phyloP scores from a whole-genome alignment of 345 rosid species.

The Hibiscus trionum region DNA sequence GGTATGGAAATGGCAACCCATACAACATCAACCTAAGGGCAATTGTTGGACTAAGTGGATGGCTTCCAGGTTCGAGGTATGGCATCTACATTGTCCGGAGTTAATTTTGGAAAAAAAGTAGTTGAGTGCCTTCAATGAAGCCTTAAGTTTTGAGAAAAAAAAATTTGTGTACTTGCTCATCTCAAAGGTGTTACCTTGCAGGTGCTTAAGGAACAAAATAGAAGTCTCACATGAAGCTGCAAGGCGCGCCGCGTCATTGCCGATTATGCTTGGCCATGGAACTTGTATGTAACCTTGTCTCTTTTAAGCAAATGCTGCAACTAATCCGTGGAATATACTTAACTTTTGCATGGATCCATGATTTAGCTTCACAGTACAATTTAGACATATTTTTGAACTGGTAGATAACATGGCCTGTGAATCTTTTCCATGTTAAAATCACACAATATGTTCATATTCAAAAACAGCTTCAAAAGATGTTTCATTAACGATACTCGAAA shows the following conservation, averaged over 20 bases:
- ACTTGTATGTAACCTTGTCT: slow-evolving; percentile 33
- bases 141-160: background rate
- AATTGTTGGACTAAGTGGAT: slow-evolving; percentile 61
- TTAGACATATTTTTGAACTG: background rate
- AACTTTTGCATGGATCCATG: background rate
- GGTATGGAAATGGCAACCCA: slow-evolving; percentile 59
- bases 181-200: slow-evolving; percentile 17
- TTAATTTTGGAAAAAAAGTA: background rate
- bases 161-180: background rate
- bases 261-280: slow-evolving; percentile 58
- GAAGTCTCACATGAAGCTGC: slow-evolving; percentile 59
- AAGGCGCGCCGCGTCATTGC: slow-evolving; percentile 62
- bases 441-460: background rate
- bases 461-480: background rate
- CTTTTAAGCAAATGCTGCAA: background rate
- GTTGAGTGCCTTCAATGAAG: background rate
- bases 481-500: background rate
- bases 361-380: background rate
- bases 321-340: background rate
- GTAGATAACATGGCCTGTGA: background rate
- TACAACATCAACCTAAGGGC: slow-evolving; percentile 58
- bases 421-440: background rate
- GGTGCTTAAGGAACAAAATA: slow-evolving; percentile 48
- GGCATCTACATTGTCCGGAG: background rate
- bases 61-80: slow-evolving; percentile 92